Percentiles rank a stretch among this genome's conserved stretches.
These are phyloP conservation scores for Chrysoporthe deuterocubensis DNA, from an alignment of 2,329 filamentous ascomycete species.

Conservation along the genomic window DNA sequence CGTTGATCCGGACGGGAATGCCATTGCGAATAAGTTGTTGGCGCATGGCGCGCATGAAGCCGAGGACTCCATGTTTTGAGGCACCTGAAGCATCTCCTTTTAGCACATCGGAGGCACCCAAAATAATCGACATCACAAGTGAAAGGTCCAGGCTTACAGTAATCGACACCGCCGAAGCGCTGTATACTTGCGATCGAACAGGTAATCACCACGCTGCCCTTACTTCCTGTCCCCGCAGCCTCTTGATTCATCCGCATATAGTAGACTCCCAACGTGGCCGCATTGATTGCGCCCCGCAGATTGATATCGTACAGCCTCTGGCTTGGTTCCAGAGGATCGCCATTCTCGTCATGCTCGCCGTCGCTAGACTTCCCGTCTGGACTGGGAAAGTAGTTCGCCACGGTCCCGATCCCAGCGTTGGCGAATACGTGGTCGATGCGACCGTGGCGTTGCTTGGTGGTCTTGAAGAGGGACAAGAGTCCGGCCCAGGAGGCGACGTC, in stretches of 20 bases:
- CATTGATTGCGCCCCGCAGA: conserved; percentile 43
- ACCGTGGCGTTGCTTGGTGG: neutral
- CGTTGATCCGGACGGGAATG: conserved; percentile 34
- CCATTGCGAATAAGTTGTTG: conserved; percentile 33
- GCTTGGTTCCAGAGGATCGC: neutral
- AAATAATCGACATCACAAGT: neutral
- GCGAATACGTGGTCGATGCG: conserved; percentile 13
- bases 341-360: neutral
- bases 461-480: neutral
- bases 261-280: conserved; percentile 45
- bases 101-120: neutral
- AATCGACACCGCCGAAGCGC: conserved; percentile 38
- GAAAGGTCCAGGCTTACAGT: conserved; percentile 24
- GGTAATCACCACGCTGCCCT: conserved; percentile 37
- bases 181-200: conserved; percentile 30
- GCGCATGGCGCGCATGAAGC: conserved; percentile 40
- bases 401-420: neutral
- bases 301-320: conserved; percentile 36
- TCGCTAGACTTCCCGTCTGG: neutral
- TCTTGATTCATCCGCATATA: conserved; percentile 42
- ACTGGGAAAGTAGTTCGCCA: neutral
- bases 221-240: conserved; percentile 35
- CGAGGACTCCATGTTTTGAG: conserved; percentile 40
- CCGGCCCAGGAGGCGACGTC: conserved; percentile 5
- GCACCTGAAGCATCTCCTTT: conserved; percentile 26